Conservation (phyloP, 768 basidiomycete genomes). For the Trametes maxima region DNA sequence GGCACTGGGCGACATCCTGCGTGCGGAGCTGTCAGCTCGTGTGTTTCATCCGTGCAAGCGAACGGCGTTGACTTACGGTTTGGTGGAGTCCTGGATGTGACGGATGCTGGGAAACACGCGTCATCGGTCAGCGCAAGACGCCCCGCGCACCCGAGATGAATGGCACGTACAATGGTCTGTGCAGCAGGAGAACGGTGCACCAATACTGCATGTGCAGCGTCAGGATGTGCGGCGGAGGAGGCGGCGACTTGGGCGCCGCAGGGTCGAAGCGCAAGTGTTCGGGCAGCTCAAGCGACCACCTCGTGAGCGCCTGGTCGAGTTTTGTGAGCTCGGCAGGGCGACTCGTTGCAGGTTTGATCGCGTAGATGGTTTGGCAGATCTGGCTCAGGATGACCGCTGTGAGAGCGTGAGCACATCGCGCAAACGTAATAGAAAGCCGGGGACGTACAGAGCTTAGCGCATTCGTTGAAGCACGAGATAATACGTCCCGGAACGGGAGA, state of each 20-base stretch:
- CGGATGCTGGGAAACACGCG: conserved; percentile 32
- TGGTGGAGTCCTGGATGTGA: conserved; percentile 29
- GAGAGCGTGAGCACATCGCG: not conserved
- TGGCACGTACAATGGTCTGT: conserved; percentile 73
- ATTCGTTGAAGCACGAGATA: conserved; percentile 78
- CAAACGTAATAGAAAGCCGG: conserved; percentile 1
- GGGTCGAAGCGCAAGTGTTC: conserved; percentile 68
- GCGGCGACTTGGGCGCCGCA: conserved; percentile 43
- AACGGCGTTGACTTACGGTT: conserved; percentile 19
- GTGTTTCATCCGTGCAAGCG: not conserved
- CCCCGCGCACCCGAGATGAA: not conserved
- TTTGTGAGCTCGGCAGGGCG: conserved; percentile 59
- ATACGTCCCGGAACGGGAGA: conserved; percentile 48
- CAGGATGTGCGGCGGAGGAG: conserved; percentile 64
- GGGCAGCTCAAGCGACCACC: conserved; percentile 75
- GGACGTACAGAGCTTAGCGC: conserved; percentile 67
- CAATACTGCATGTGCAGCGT: conserved; percentile 87
- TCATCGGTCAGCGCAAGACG: not conserved
- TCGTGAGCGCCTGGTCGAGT: conserved; percentile 65
- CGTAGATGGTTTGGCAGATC: conserved; percentile 73
- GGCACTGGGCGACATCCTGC: conserved; percentile 18
- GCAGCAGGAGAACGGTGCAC: conserved; percentile 74
- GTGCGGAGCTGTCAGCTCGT: not conserved
- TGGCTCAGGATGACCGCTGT: conserved; percentile 68
- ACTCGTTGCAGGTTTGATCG: conserved; percentile 56